Conservation (phyloP, 495 filamentous ascomycete species). For the Delitschia confertaspora region DNA sequence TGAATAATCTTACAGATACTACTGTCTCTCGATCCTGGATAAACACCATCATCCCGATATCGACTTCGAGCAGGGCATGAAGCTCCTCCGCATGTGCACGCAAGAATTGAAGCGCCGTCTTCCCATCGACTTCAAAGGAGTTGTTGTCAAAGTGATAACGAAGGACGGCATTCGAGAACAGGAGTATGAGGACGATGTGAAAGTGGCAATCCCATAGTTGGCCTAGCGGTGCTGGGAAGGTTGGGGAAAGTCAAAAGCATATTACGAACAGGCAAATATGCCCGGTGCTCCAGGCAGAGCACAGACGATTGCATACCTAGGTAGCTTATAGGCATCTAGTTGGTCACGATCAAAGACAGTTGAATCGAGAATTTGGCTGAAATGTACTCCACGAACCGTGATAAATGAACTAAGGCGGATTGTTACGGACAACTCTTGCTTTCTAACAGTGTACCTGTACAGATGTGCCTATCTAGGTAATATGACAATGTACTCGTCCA, state of each 20-base stretch:
- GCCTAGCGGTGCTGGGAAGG: background rate
- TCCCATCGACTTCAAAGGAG: slow-evolving; percentile 96
- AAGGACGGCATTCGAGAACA: slow-evolving; percentile 81
- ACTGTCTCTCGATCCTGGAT: slow-evolving; percentile 90
- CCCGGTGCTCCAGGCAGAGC: background rate
- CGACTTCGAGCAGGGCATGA: slow-evolving; percentile 72
- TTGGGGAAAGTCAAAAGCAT: background rate
- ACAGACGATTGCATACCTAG: too few species aligned
- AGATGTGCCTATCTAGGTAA: too few species aligned
- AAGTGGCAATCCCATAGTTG: slow-evolving; percentile 54
- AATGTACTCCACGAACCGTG: too few species aligned
- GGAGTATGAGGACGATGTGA: slow-evolving; percentile 69
- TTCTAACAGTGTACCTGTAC: too few species aligned
- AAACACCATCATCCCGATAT: slow-evolving; percentile 98
- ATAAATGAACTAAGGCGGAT: too few species aligned
- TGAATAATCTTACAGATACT: slow-evolving; percentile 49
- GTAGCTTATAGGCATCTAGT: too few species aligned
- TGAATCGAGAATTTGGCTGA: background rate
- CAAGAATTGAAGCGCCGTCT: slow-evolving; percentile 92
- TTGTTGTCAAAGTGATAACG: slow-evolving; percentile 81
- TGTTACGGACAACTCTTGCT: too few species aligned
- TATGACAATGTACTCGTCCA: too few species aligned
- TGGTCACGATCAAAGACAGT: too few species aligned
- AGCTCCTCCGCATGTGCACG: slow-evolving; percentile 85
- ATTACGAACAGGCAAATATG: too few species aligned